These are phyloP conservation scores for Babesia bigemina DNA, from an alignment of 169 alveolate genomes.

Conservation along the genomic window DNA sequence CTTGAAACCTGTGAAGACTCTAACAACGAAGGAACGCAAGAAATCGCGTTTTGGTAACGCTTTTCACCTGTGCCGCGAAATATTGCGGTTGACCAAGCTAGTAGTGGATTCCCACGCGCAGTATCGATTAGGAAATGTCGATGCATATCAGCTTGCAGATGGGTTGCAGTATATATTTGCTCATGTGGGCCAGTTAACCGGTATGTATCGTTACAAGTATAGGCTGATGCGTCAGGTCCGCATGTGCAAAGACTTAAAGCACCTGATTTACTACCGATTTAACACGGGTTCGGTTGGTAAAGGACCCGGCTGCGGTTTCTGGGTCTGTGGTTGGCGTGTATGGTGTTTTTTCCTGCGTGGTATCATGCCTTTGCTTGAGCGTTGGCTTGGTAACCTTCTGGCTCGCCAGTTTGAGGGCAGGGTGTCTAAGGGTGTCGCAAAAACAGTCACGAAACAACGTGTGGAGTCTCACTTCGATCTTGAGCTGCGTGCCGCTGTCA, in stretches of 20 bases:
- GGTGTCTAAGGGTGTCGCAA: constrained; percentile 96
- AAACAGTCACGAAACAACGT: constrained; percentile 99
- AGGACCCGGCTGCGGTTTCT: constrained; percentile 99
- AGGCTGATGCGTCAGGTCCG: constrained; percentile 99
- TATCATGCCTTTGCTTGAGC: constrained; percentile 98
- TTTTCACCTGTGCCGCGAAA: constrained; percentile 99
- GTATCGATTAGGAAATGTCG: constrained; percentile 98
- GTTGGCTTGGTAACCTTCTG: constrained; percentile 98
- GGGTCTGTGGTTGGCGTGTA: constrained; percentile 99
- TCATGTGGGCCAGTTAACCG: constrained; percentile 99
- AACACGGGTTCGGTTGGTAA: constrained; percentile 99
- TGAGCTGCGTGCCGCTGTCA: constrained; percentile 99
- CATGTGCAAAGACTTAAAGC: constrained; percentile 99
- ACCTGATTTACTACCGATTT: constrained; percentile 98
- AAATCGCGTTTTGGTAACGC: constrained; percentile 99
- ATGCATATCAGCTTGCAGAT: constrained; percentile 99
- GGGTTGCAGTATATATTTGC: constrained; percentile 98
- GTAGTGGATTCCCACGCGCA: constrained; percentile 99
- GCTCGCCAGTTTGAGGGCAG: constrained; percentile 99
- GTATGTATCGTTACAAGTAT: constrained; percentile 99
- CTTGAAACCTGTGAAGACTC: constrained; percentile 99
- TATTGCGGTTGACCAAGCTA: constrained; percentile 96
- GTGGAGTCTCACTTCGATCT: constrained; percentile 99
- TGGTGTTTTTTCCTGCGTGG: constrained; percentile 99
- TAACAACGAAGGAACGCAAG: constrained; percentile 99